Conservation (phyloP, 139 green algal species). For the Asterochloris erici region DNA sequence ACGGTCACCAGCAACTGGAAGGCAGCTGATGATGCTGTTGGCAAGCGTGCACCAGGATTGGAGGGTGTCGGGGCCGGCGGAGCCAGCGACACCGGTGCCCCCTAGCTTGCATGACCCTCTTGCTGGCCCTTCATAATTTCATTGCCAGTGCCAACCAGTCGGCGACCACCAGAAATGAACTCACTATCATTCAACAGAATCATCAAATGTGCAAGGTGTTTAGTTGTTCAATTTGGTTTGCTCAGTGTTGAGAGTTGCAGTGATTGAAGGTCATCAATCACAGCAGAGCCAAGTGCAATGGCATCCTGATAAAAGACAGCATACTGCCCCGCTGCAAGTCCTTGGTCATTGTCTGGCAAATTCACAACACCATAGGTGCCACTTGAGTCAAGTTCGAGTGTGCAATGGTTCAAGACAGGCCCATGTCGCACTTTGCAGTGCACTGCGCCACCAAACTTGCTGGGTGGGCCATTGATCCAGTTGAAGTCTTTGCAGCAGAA, state of each 20-base stretch:
- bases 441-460: background rate
- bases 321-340: constrained; percentile 91
- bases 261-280: constrained; percentile 40
- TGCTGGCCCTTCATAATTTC: no score
- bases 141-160: no score
- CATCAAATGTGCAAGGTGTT: no score
- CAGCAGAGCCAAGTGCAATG: constrained; percentile 70
- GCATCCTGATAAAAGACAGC: constrained; percentile 89
- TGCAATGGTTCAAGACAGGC: constrained; percentile 63
- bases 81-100: no score
- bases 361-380: constrained; percentile 31
- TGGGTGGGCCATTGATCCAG: constrained; percentile 41
- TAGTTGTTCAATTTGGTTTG: no score
- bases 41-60: constrained; percentile 47
- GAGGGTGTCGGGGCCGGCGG: constrained; percentile 41
- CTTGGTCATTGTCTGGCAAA: constrained; percentile 83
- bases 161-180: no score
- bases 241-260: no score
- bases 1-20: constrained; percentile 91
- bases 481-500: constrained; percentile 68
- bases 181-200: no score
- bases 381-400: constrained; percentile 23
- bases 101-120: no score
- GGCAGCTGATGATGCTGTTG: constrained; percentile 21
- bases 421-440: constrained; percentile 78